phyloP scores from a whole-genome alignment of 148 eudicot species.

The Amaranthus cruentus region DNA sequence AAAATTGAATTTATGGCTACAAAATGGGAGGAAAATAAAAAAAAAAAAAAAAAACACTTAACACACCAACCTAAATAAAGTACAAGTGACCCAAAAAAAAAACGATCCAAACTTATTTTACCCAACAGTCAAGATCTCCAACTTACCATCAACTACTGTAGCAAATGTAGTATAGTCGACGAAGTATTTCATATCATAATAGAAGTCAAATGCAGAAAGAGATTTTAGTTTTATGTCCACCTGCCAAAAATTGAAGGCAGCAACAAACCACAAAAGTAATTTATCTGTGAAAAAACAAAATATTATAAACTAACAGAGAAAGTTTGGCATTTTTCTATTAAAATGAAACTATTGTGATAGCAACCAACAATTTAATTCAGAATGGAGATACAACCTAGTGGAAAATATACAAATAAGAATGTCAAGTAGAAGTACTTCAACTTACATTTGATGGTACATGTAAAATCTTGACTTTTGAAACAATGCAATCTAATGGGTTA shows the following conservation, averaged over 20 bases:
- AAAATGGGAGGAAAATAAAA: background rate
- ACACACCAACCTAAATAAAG: background rate
- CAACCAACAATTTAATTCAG: background rate
- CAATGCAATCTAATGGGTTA: conserved; percentile 39
- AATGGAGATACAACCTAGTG: background rate
- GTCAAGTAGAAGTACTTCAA: conserved; percentile 3
- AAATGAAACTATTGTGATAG: background rate
- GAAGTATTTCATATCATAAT: conserved; percentile 39
- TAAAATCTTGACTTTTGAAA: conserved; percentile 37
- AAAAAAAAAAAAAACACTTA: background rate
- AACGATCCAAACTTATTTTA: background rate
- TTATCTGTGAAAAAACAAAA: background rate
- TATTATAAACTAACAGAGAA: background rate
- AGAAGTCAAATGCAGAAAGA: conserved; percentile 34
- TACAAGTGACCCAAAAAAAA: conserved; percentile 4
- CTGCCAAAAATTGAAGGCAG: conserved; percentile 24
- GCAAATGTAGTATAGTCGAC: conserved; percentile 38
- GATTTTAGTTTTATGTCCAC: conserved; percentile 31
- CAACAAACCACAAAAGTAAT: conserved; percentile 2
- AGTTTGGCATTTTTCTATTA: background rate
- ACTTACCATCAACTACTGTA: conserved; percentile 35
- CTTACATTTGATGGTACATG: conserved; percentile 34
- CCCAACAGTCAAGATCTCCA: conserved; percentile 4
- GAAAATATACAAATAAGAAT: background rate
- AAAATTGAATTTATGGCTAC: background rate